Base-by-base conservation (phyloP, 305 asterid species). In the Ilex paraguariensis region DNA sequence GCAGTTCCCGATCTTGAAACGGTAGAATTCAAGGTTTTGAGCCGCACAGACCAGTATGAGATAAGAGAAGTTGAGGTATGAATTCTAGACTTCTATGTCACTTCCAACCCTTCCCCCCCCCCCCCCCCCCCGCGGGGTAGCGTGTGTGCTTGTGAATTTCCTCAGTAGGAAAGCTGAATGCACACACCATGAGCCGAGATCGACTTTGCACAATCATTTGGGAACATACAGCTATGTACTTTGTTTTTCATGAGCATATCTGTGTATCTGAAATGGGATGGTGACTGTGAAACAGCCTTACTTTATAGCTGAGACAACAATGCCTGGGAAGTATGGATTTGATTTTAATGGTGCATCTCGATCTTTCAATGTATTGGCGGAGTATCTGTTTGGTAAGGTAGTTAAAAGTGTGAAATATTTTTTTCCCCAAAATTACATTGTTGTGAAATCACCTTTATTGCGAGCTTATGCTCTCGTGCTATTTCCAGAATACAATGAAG, bases 351-450 rank as follows among this genome's bases (percentile, higher is more conserved):
- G 95, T 32, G 79, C 97, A 51, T 86, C 95, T 56, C 85, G 65
- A 67, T 88, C 97, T 63, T 86, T 91, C 80, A 88, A 91, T 54
- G 82, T 73, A 31, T 66, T 91, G 74, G 91, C 95, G 10, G 96
- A 70, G 74, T 91, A 88, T 83, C 81, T 91, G 90, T 91, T 88
- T 45, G 97, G 97, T 88, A 88, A 91, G 97, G 97, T 91, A 91
- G 73, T 77, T 70, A 33, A 66, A 4, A 64, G 57, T 46, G 53
- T 6, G 46, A 30, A 67, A 31, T 61, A 66, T 50, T 53, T 46
- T 10, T 46, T 3, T 46, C 15, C 15, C 4, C n/a, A 11, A 10
- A 0, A 21, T 21, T 46, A 13, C 10, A 11, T 46, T 46, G n/a
- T 46, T 4, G 9, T 36, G 42, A 36, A 50, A 30, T 56, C 61